Evolutionary conservation across 1,284 basidiomycete species (phyloP).

Genomic region (Vanrija humicola): DNA sequence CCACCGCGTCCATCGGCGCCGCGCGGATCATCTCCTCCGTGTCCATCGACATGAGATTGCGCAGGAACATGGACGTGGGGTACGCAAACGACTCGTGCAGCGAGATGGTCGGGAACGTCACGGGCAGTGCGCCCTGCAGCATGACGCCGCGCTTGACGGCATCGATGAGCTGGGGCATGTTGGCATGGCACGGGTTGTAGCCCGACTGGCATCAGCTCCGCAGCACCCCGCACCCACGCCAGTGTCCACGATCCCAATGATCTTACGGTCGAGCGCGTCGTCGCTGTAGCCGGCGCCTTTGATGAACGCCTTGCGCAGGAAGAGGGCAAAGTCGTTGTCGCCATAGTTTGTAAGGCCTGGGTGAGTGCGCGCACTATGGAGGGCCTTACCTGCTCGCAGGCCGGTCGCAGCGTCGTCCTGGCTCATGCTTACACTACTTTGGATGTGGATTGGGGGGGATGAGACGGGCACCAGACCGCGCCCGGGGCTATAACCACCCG

Average conservation of each 20-base stretch:
- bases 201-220: constrained; percentile 19
- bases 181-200: constrained; percentile 47
- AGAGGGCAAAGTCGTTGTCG: constrained; percentile 45
- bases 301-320: constrained; percentile 48
- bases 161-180: constrained; percentile 37
- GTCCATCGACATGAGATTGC: constrained; percentile 47
- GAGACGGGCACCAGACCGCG: too few relatives aligned
- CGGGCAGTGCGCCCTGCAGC: constrained; percentile 39
- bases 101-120: constrained; percentile 44
- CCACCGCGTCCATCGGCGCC: constrained; percentile 44
- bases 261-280: constrained; percentile 43
- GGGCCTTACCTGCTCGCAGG: neutral
- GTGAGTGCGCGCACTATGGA: neutral
- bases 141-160: constrained; percentile 42
- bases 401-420: neutral
- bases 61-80: constrained; percentile 45
- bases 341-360: constrained; percentile 37
- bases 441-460: too few relatives aligned
- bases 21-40: constrained; percentile 48
- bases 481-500: too few relatives aligned
- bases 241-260: constrained; percentile 45
- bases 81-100: constrained; percentile 44
- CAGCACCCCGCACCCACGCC: constrained; percentile 5
- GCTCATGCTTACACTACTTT: too few relatives aligned
- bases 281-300: constrained; percentile 47